Evolutionary conservation across 192 early-diverging fungal species (phyloP).

Genomic region (Coemansia sp.): DNA sequence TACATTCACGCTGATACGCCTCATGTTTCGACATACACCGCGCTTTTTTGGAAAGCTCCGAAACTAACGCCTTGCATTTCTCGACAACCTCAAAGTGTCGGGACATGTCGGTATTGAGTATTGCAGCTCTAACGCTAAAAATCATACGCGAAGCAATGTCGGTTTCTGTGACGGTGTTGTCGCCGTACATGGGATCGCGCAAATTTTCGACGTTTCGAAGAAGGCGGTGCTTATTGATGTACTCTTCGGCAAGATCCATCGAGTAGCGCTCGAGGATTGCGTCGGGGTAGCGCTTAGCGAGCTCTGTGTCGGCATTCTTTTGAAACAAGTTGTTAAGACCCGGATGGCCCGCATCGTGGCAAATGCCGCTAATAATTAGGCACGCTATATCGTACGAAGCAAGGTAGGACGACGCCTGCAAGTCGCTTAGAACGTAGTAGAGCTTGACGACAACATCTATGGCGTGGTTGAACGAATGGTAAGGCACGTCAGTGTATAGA

Average conservation of each 20-base stretch:
- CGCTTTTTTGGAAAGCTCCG: slow-evolving; percentile 46
- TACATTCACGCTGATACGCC: slow-evolving; percentile 22
- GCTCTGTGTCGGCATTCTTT: slow-evolving; percentile 79
- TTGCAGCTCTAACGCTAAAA: slow-evolving; percentile 59
- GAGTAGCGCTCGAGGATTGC: slow-evolving; percentile 91
- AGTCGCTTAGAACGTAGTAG: slow-evolving; percentile 73
- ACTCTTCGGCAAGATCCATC: slow-evolving; percentile 72
- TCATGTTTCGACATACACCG: slow-evolving; percentile 41
- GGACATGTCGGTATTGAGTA: slow-evolving; percentile 91
- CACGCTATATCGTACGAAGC: slow-evolving; percentile 72
- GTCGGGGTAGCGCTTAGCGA: slow-evolving; percentile 75
- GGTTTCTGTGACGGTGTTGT: slow-evolving; percentile 52
- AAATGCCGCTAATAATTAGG: slow-evolving; percentile 81
- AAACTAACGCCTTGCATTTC: slow-evolving; percentile 53
- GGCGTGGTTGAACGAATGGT: slow-evolving; percentile 92
- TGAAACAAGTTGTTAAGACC: slow-evolving; percentile 92
- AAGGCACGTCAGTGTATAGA: slow-evolving; percentile 84
- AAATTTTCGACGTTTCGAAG: slow-evolving; percentile 61
- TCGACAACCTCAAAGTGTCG: slow-evolving; percentile 77
- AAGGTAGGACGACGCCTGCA: slow-evolving; percentile 69
- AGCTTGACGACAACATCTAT: slow-evolving; percentile 86
- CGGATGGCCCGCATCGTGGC: slow-evolving; percentile 91
- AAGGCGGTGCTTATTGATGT: slow-evolving; percentile 74
- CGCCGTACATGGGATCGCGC: slow-evolving; percentile 55
- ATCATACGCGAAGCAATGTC: slow-evolving; percentile 52